Conservation (phyloP, 805 yeast species). For the Sporopachydermia lactativora region DNA sequence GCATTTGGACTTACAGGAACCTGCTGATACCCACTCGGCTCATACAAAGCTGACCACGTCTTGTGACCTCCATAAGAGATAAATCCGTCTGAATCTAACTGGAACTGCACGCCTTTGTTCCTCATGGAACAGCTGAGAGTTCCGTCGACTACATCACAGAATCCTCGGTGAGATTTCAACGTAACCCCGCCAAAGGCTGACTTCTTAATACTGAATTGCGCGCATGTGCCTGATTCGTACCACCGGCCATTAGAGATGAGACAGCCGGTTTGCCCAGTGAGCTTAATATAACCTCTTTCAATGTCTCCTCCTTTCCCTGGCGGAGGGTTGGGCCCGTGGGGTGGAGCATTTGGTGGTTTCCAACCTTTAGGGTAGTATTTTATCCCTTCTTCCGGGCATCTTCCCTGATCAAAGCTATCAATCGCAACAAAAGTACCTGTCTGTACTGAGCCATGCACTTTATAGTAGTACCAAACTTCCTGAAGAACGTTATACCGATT, state of each 20-base stretch:
- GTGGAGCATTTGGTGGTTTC: slow-evolving; percentile 14
- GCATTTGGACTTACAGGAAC: slow-evolving; percentile 33
- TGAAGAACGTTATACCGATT: slow-evolving; percentile 34
- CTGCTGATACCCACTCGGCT: slow-evolving; percentile 32
- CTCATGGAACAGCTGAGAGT: slow-evolving; percentile 21
- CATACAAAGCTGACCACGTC: slow-evolving; percentile 41
- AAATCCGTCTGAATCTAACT: slow-evolving; percentile 28
- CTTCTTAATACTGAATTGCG: slow-evolving; percentile 45
- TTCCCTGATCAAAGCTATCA: slow-evolving; percentile 38
- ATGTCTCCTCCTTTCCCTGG: slow-evolving; percentile 19
- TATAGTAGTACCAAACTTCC: slow-evolving; percentile 73
- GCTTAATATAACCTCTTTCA: slow-evolving; percentile 32
- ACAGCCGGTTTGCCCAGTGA: slow-evolving; percentile 50
- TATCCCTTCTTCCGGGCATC: slow-evolving; percentile 61
- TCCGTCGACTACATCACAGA: slow-evolving; percentile 38
- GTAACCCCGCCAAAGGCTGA: slow-evolving; percentile 64
- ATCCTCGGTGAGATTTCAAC: slow-evolving; percentile 57
- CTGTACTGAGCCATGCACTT: slow-evolving; percentile 57
- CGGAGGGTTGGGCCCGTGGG: too few relatives aligned
- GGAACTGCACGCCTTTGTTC: slow-evolving; percentile 40
- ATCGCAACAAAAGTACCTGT: slow-evolving; percentile 52
- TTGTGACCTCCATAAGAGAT: slow-evolving; percentile 49
- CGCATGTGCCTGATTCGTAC: slow-evolving; percentile 77
- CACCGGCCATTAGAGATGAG: slow-evolving; percentile 78
- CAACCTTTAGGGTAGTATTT: slow-evolving; percentile 56